Evolutionary conservation across 331 rosid genomes (phyloP), one percentile per base, ranked within the genome.

Genomic region (Erythrophleum ivorense): DNA sequence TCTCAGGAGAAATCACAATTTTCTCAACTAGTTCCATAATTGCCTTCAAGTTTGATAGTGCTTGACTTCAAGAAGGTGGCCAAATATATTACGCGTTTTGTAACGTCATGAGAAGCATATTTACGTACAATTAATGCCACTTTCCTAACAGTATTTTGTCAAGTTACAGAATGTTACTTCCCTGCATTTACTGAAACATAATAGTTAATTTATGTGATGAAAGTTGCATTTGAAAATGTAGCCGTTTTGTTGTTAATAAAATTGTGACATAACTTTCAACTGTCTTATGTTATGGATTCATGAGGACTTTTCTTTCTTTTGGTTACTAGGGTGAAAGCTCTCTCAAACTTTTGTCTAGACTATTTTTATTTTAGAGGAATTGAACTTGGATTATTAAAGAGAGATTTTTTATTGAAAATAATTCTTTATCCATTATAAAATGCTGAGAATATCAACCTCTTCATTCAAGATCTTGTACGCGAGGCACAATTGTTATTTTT

Each of bases 21-120:
- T 85, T 89, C 66, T 87, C 87, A 55, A 87, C 78, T 36, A 89
- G 77, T 69, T 87, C 75, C 89, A 83, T 43, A 21, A 1, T 89
- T 78, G 40, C 0, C 15, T 63, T 19, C 24, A 0, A 33, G 45
- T 33, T 33, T 63, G 33, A 41, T 12, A 43, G 18, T 41, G 19
- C 2, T 8, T 9, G 8, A 7, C 19, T 63, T 43, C 46, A 43
- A 43, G 46, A 63, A 53, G 41, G 43, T 84, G 33, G 29, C 6
- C 31, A 73, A 50, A 59, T 69, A 81, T 73, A 53, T 18, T 1
- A 49, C 7, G 19, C n/a, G 19, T 76, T 62, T 63, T 63, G 60
- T 14, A 60, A 60, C 40, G 31, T 11, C 38, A 57, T 54, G 58
- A 54, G 73, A 14, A 46, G 52, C 36, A 60, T 50, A 78, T 38